Evolutionary conservation across 371 early-diverging fungal species (phyloP), one percentile per base, ranked within the genome.

Genomic region (Globomyces sp.): DNA sequence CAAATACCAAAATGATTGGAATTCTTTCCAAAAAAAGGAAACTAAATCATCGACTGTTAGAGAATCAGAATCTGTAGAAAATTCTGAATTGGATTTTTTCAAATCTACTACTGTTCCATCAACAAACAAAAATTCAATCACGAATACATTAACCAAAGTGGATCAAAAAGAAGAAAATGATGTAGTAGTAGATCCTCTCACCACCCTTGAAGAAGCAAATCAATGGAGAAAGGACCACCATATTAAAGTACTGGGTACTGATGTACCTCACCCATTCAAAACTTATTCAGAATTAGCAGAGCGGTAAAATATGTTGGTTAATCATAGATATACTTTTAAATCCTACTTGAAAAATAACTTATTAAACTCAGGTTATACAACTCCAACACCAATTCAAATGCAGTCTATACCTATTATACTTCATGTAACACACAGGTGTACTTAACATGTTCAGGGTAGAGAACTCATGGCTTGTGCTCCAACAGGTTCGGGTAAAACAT

Each of bases 401-500:
- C 94, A 93, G 78, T 83, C 93, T 0, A 88, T 94, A 24, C 96
- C 98, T 6, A 80, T 91, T 48, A 81, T 92, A 68, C 71, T 91
- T 34, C 85, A 89, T 44, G 87, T 85, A 77, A 3, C 52, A 4
- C 24, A 24, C 24, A 24, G 24, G 24, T 24, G 24, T 24, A 24
- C 24, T 24, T 24, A 24, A 24, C 24, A 10, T n/a, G 13, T 0
- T 47, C 37, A 13, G 5, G 41, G 62, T 4, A 42, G 94, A n/a
- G 94, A 95, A 74, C 8, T 96, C 2, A 90, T 98, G 86, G 93
- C 92, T 0, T 90, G 92, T 74, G 95, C 99, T 0, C 91, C 93
- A 37, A 98, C 98, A 1, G 96, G 98, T 71, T 93, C 95, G n/a
- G 99, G 99, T 75, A 99, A 99, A 81, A 99, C 99, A 2, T 75